Conservation (phyloP, 106 monocot species). For the Apostasia shenzhenica region DNA sequence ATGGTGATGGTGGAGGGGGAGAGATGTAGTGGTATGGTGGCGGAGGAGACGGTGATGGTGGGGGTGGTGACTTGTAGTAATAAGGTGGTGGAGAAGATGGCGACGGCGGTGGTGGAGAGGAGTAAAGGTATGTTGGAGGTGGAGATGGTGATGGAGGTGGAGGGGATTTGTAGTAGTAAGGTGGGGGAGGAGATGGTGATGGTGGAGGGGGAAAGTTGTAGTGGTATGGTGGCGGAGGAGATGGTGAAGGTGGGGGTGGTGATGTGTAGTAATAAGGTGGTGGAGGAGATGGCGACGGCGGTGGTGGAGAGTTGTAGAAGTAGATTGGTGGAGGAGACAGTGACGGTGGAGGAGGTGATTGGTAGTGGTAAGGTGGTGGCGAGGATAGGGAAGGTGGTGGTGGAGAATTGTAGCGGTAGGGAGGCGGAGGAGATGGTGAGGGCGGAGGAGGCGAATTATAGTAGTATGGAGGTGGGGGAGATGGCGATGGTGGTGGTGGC, state of each 20-base stretch:
- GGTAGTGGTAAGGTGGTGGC: constrained; percentile 11
- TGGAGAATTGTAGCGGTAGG: constrained; percentile 18
- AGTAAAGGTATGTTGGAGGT: no score
- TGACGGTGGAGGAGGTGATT: constrained; percentile 8
- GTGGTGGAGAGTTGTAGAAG: constrained; percentile 4
- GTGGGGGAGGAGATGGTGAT: no score
- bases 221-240: not conserved
- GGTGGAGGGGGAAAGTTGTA: not conserved
- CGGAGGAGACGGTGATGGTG: not conserved
- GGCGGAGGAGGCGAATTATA: not conserved
- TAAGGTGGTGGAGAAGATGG: not conserved
- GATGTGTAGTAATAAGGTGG: not conserved
- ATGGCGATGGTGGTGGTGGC: constrained; percentile 13
- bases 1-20: not conserved
- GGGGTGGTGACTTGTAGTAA: constrained; percentile 2
- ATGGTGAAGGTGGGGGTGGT: not conserved
- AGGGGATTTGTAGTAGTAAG: no score
- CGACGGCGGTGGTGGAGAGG: not conserved
- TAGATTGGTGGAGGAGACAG: not conserved
- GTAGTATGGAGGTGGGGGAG: not conserved
- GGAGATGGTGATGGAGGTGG: no score
- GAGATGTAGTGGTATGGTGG: not conserved
- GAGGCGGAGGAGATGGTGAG: no score
- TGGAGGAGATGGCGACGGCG: not conserved
- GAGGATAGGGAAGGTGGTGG: constrained; percentile 14